phyloP scores from a whole-genome alignment of 805 yeast species.

The Starmerella gropengiesseri region DNA sequence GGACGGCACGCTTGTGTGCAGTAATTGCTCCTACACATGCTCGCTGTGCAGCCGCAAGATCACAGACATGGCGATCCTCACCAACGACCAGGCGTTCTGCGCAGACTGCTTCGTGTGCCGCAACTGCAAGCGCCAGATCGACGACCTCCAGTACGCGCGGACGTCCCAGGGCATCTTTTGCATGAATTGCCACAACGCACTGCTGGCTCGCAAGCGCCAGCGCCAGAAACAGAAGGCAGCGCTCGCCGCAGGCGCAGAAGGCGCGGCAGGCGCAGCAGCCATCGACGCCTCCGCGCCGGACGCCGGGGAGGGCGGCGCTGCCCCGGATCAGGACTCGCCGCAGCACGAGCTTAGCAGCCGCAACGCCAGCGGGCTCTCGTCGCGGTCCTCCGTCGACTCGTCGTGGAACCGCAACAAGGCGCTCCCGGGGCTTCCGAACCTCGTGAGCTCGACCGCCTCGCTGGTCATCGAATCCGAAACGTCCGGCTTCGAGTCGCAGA shows the following conservation, averaged over 20 bases:
- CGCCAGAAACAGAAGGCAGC: conserved; percentile 40
- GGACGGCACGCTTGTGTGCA: conserved; percentile 81
- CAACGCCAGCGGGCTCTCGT: background rate
- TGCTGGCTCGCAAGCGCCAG: conserved; percentile 63
- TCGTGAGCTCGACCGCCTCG: background rate
- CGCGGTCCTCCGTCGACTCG: conserved; percentile 3
- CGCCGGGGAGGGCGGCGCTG: background rate
- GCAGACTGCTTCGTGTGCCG: conserved; percentile 81
- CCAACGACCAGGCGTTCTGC: conserved; percentile 94
- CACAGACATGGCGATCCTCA: conserved; percentile 83
- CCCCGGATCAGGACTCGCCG: background rate
- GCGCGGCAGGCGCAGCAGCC: background rate
- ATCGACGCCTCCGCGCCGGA: background rate
- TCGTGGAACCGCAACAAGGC: conserved; percentile 4
- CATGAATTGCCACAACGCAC: conserved; percentile 78
- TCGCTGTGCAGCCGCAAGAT: conserved; percentile 75
- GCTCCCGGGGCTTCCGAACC: background rate
- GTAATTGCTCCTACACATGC: conserved; percentile 86
- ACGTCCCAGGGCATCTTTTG: conserved; percentile 89
- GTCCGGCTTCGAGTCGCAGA: background rate
- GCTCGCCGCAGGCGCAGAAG: background rate
- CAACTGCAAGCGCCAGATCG: conserved; percentile 74
- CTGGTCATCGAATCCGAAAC: background rate
- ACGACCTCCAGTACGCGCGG: conserved; percentile 81
- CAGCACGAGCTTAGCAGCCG: background rate